Evolutionary conservation across 164 flowering plant genomes (phyloP), one percentile per base, ranked within the genome.

Genomic region (Aristolochia contorta): DNA sequence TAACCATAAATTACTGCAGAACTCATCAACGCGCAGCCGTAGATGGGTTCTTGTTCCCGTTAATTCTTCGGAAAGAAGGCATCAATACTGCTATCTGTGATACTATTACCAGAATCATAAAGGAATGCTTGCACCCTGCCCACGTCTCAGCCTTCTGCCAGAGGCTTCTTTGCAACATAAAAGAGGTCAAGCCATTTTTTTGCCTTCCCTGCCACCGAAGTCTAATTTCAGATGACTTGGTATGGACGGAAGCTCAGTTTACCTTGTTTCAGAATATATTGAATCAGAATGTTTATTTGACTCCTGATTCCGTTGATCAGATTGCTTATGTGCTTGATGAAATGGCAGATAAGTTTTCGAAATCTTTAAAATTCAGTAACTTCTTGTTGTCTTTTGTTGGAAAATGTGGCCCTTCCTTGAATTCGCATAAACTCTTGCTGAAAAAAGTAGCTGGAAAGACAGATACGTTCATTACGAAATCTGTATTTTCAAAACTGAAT

Each of bases 121-220:
- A 49, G 61, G 97, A 89, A 63, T 85, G 86, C 72, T 69, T 85
- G 76, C 97, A 84, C 71, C 71, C 83, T 0, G 85, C 80, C 69
- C 97, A 87, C 70, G 85, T 78, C 64, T 80, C 93, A 24, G 79
- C 91, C 50, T 78, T 84, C 64, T 87, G 84, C 72, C 90, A 82
- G 56, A 85, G 77, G 72, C 69, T 85, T 55, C 77, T 87, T 0
- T 71, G 73, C 59, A 70, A 62, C 53, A 79, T 66, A 53, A 72
- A 65, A 16, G 74, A 63, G 25, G 70, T 33, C 24, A 69, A 50
- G 75, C 74, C 57, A 58, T 78, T 76, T 45, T 49, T 79, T 27
- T 80, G 79, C 67, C 83, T 76, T 65, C 80, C 83, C 25, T 73
- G 82, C 75, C 85, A 83, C 65, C 66, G 24, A 27, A n/a, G 57